A percentile compares a stretch with the other conserved stretches of the same genome.
Evolutionary conservation across 2,329 filamentous ascomycete genomes (phyloP).

Genomic region (Botrytis tulipae): DNA sequence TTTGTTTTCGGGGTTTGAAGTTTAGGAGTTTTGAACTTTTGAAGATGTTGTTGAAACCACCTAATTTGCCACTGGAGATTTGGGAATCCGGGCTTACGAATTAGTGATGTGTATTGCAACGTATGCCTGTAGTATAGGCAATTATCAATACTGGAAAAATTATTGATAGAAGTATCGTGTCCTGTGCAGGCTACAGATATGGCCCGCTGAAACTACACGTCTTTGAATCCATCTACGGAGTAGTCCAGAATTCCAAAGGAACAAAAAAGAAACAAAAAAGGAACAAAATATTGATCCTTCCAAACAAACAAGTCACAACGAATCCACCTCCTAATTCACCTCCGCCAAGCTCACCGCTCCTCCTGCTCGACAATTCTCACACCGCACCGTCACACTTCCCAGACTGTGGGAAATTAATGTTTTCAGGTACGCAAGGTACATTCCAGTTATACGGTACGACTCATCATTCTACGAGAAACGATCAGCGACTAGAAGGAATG

Average conservation of each 20-base stretch:
- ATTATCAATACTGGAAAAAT: not conserved
- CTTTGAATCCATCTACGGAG: not conserved
- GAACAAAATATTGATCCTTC: not conserved
- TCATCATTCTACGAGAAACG: not conserved
- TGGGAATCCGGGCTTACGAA: not conserved
- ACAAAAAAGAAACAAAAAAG: not conserved
- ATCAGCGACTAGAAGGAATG: slow-evolving; percentile 11
- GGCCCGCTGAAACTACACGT: not conserved
- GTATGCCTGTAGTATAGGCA: not conserved
- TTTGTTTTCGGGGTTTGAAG: not conserved
- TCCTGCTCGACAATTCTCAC: not conserved
- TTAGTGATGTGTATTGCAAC: not conserved
- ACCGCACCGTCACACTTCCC: slow-evolving; percentile 1
- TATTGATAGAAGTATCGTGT: not conserved
- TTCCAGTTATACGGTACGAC: not conserved
- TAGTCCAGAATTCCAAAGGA: not conserved
- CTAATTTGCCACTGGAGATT: slow-evolving; percentile 7
- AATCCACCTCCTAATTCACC: not conserved
- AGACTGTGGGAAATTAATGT: slow-evolving; percentile 5
- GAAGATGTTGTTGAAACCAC: not conserved
- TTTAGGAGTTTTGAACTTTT: not conserved
- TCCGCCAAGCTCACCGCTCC: slow-evolving; percentile 8
- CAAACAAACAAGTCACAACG: not conserved
- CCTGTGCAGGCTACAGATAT: not conserved
- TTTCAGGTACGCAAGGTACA: not conserved